phyloP scores from a whole-genome alignment of 306 rosid species.

The Notholithocarpus densiflorus region DNA sequence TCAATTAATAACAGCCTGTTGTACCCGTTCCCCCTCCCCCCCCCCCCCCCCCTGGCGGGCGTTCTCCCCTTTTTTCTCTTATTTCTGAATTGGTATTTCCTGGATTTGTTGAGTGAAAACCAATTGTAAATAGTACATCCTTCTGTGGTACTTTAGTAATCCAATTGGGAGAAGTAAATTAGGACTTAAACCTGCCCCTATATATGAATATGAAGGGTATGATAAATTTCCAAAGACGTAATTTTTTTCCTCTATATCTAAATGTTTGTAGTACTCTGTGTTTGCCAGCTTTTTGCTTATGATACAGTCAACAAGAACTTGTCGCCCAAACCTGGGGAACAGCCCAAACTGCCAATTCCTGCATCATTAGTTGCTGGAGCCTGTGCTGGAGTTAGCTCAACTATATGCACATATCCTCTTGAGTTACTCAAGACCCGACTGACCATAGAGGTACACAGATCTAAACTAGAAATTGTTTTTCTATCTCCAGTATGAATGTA shows the following conservation, averaged over 20 bases:
- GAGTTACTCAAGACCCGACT: conserved; percentile 90
- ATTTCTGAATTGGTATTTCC: background rate
- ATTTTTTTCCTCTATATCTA: conserved; percentile 19
- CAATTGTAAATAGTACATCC: background rate
- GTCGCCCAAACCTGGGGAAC: conserved; percentile 72
- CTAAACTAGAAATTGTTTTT: background rate
- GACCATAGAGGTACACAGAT: conserved; percentile 74
- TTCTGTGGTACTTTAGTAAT: background rate
- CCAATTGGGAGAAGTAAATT: background rate
- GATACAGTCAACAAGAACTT: conserved; percentile 86
- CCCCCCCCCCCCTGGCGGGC: too few relatives aligned
- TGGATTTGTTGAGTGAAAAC: background rate
- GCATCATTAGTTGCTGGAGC: conserved; percentile 96
- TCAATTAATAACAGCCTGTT: too few relatives aligned
- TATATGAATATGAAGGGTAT: background rate
- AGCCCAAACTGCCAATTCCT: conserved; percentile 67
- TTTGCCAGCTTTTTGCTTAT: conserved; percentile 84
- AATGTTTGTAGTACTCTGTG: conserved; percentile 26
- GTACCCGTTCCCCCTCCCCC: too few relatives aligned
- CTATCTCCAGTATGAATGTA: background rate
- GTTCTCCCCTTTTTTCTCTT: background rate
- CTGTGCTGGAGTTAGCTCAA: conserved; percentile 97
- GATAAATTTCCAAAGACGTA: background rate
- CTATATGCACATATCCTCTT: conserved; percentile 83
- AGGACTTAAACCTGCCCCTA: background rate